Evolutionary conservation across 2,329 filamentous ascomycete species (phyloP).

Genomic region (Raffaelea ambrosiae): DNA sequence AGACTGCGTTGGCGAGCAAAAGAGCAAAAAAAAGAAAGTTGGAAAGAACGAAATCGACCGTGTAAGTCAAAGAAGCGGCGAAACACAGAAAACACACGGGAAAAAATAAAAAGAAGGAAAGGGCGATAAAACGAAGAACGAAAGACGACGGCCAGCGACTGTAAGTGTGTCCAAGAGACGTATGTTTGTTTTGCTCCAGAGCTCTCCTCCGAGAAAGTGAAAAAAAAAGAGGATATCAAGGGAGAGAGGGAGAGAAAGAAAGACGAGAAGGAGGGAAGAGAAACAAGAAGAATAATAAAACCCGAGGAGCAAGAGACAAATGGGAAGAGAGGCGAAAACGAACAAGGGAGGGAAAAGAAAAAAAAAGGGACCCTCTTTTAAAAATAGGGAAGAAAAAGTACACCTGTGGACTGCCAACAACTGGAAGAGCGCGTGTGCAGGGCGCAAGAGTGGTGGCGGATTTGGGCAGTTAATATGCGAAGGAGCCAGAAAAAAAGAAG

Average conservation of each 20-base stretch:
- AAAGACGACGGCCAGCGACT: slow-evolving; percentile 4
- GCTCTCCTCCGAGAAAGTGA: not conserved
- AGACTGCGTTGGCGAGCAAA: not conserved
- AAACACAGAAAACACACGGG: not conserved
- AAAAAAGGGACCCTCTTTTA: not conserved
- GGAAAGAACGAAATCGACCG: not conserved
- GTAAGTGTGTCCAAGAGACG: not conserved
- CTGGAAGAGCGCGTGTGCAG: no score
- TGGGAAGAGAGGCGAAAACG: not conserved
- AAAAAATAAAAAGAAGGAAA: not conserved
- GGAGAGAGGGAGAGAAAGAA: not conserved
- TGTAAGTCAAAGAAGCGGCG: not conserved
- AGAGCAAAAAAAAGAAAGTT: not conserved
- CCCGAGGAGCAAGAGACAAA: not conserved
- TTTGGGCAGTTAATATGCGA: no score
- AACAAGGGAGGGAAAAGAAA: not conserved
- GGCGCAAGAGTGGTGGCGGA: no score
- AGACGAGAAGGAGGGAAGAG: not conserved
- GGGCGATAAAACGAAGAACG: slow-evolving; percentile 1
- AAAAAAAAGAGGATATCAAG: not conserved
- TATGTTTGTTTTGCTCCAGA: not conserved
- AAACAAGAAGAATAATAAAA: slow-evolving; percentile 2
- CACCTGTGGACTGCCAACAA: no score
- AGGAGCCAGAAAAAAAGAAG: no score
- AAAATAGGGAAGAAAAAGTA: no score